These are phyloP conservation scores for Leccinum disarticulatum DNA, from an alignment of 768 basidiomycete genomes.

Conservation along the genomic window DNA sequence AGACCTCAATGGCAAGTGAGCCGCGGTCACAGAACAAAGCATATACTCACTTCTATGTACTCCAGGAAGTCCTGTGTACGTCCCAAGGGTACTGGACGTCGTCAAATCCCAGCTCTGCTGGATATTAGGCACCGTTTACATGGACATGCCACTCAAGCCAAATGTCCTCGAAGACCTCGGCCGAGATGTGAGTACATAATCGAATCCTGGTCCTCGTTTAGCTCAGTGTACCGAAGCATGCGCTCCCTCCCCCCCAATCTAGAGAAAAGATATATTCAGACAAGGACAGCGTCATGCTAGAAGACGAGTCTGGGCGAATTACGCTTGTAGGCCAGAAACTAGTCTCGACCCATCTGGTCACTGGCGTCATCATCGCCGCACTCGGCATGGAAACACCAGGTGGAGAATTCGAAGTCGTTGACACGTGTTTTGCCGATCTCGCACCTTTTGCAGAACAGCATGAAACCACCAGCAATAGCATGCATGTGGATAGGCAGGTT, in stretches of 20 bases:
- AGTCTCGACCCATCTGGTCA: constrained; percentile 65
- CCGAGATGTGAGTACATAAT: constrained; percentile 68
- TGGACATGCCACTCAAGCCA: constrained; percentile 99
- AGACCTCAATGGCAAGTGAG: constrained; percentile 38
- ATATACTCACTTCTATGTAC: constrained; percentile 9
- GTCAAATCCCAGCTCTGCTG: constrained; percentile 83
- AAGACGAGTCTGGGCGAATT: constrained; percentile 95
- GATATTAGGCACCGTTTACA: constrained; percentile 92
- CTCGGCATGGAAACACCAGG: constrained; percentile 86
- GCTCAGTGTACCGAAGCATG: constrained; percentile 55
- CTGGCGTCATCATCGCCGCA: constrained; percentile 87
- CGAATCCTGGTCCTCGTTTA: constrained; percentile 5
- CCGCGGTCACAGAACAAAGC: neutral
- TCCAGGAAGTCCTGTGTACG: constrained; percentile 63
- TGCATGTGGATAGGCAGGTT: constrained; percentile 69
- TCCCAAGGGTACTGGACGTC: constrained; percentile 87
- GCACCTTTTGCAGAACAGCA: constrained; percentile 49
- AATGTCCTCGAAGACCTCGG: constrained; percentile 97
- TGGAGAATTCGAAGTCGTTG: constrained; percentile 94
- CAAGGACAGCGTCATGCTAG: constrained; percentile 83
- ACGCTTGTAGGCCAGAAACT: constrained; percentile 78
- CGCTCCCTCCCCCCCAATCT: constrained; percentile 82
- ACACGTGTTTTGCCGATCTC: constrained; percentile 82
- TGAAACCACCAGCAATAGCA: constrained; percentile 34
- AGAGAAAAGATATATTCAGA: constrained; percentile 70